A percentile compares a stretch with the other conserved stretches of the same genome.
These are phyloP conservation scores for Leccinum ochraceum DNA, from an alignment of 768 basidiomycete species.

Conservation along the genomic window DNA sequence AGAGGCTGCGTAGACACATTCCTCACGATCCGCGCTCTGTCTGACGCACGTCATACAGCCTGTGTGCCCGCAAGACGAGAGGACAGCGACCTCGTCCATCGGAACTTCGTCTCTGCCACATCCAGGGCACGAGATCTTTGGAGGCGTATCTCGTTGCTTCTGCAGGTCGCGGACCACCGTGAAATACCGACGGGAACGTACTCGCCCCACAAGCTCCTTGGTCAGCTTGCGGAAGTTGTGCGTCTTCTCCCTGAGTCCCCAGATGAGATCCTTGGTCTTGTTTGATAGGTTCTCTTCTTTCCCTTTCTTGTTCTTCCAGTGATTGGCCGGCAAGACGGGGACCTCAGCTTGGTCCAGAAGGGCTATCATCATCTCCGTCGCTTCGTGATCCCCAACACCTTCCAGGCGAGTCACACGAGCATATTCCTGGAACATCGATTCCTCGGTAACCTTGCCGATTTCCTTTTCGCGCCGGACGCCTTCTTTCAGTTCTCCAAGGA, in stretches of 20 bases:
- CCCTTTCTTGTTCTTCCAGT: slow-evolving; percentile 49
- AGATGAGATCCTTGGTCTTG: slow-evolving; percentile 60
- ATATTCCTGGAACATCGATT: slow-evolving; percentile 81
- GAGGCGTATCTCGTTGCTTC: slow-evolving; percentile 62
- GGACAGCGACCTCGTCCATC: slow-evolving; percentile 71
- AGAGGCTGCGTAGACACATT: slow-evolving; percentile 73
- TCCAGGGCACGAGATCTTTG: slow-evolving; percentile 59
- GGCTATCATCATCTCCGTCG: slow-evolving; percentile 56
- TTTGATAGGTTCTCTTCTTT: slow-evolving; percentile 58
- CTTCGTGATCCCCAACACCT: slow-evolving; percentile 74
- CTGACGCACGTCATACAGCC: slow-evolving; percentile 79
- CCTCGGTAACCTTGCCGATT: slow-evolving; percentile 60
- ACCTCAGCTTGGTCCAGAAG: slow-evolving; percentile 65
- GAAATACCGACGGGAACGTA: slow-evolving; percentile 91
- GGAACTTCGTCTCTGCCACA: slow-evolving; percentile 60
- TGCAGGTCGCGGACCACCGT: slow-evolving; percentile 88
- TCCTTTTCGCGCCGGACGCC: slow-evolving; percentile 70
- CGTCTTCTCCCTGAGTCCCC: slow-evolving; percentile 85
- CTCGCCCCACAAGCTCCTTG: slow-evolving; percentile 88
- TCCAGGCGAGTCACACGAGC: slow-evolving; percentile 66
- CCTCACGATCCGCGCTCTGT: slow-evolving; percentile 70
- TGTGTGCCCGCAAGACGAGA: slow-evolving; percentile 91
- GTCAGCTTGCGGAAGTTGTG: slow-evolving; percentile 82
- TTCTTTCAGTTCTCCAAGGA: slow-evolving; percentile 62
- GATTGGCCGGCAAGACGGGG: slow-evolving; percentile 31